A percentile compares a stretch with the other conserved stretches of the same genome.
These are phyloP conservation scores for Penicillium roqueforti DNA, from an alignment of 495 filamentous ascomycete genomes.

Conservation along the genomic window DNA sequence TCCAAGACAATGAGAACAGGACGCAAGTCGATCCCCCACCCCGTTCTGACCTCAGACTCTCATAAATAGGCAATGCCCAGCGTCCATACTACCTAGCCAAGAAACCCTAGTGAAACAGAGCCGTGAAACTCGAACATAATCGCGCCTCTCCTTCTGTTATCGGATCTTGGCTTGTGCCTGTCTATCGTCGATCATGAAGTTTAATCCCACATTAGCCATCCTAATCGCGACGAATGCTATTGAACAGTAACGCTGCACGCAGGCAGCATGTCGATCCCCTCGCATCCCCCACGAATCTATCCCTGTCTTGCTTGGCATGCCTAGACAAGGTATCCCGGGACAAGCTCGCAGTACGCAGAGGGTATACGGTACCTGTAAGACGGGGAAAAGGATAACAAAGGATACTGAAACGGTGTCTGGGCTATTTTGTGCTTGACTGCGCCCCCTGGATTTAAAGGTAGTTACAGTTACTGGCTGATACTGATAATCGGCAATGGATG, in stretches of 20 bases:
- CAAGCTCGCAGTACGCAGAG: neutral
- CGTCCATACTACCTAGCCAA: neutral
- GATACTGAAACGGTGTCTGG: neutral
- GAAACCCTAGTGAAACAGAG: neutral
- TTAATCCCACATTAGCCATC: neutral
- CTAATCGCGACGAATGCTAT: neutral
- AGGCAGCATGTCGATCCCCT: slow-evolving; percentile 4
- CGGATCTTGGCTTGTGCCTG: neutral
- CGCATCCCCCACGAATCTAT: slow-evolving; percentile 7
- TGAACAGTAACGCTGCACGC: neutral
- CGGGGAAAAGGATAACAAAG: neutral
- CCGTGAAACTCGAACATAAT: neutral
- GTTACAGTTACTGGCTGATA: neutral
- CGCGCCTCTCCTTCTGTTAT: neutral
- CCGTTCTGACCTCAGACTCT: neutral
- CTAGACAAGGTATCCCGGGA: slow-evolving; percentile 1
- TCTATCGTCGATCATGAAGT: slow-evolving; percentile 10
- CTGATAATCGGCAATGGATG: neutral
- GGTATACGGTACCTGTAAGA: slow-evolving; percentile 2
- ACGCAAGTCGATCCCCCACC: neutral
- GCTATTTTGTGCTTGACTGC: neutral
- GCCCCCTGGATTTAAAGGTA: neutral
- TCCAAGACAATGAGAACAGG: neutral
- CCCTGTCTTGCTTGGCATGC: slow-evolving; percentile 4
- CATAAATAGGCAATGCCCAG: slow-evolving; percentile 1